Base-by-base conservation (phyloP, 164 flowering plant genomes). In the Aristolochia contorta region DNA sequence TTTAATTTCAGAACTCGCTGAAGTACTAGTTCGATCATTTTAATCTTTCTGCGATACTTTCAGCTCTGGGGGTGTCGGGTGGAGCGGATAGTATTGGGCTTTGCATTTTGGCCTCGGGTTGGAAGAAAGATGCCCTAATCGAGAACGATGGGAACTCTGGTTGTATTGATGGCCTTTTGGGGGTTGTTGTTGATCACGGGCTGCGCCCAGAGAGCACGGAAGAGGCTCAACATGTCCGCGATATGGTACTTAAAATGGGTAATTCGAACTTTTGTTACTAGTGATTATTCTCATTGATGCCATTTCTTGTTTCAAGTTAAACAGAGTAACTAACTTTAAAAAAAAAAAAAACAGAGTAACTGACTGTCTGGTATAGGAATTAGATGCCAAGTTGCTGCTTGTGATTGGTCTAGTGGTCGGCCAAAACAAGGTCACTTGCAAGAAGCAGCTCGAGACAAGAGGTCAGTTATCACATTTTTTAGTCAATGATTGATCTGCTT, bases 61-160 rank as follows among this genome's bases (percentile, higher is more conserved):
- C 73, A 91, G 97, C 96, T 50, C 18, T 91, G 33, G 97, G 90
- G 21, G 98, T 92, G 12, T 86, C 96, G 23, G 98, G 98, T 5
- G 98, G 98, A 6, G 85, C 95, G 10, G 98, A 92, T 59, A 92
- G 98, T 66, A 78, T 92, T 72, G 96, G 94, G 0, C 71, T 92
- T 4, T 89, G 95, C 63, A 78, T 79, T 45, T 65, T 92, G 41
- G 73, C 95, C 14, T 82, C 91, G 33, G 69, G 33, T 27, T 92
- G 98, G 98, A 92, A 89, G 70, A 67, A 54, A 3, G 72, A 71
- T 22, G 78, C 77, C 32, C 56, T 46, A 45, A 33, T 67, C 68
- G 70, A 66, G 32, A 62, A 30, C 19, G 56, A 56, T 48, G 69
- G 64, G 32, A 58, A 45, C 12, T 63, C 66, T 48, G 80, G 78